Percentiles rank a stretch among this genome's conserved stretches.
Evolutionary conservation across 352 stramenopile genomes (phyloP).

Genomic region (Phytophthora fragariae): DNA sequence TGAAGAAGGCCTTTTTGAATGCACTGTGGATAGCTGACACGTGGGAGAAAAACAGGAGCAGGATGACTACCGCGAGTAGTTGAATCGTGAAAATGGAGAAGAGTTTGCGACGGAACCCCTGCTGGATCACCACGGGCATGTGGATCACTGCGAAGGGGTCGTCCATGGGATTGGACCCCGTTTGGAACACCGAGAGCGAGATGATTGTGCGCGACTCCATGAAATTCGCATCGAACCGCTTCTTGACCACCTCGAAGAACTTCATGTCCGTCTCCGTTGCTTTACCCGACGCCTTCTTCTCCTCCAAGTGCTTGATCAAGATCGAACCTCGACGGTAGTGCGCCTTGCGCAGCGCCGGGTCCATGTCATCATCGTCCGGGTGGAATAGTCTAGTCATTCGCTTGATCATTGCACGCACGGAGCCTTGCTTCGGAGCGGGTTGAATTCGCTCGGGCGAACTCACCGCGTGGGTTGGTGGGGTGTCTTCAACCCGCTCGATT

Average conservation of each 20-base stretch:
- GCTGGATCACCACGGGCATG: conserved; percentile 71
- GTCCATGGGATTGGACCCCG: conserved; percentile 70
- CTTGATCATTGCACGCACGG: conserved; percentile 38
- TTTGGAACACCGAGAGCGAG: conserved; percentile 81
- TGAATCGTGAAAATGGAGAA: conserved; percentile 81
- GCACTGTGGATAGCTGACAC: conserved; percentile 31
- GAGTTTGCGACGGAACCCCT: conserved; percentile 77
- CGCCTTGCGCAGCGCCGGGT: conserved; percentile 45
- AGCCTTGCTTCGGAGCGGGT: conserved; percentile 31
- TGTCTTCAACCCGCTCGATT: not conserved
- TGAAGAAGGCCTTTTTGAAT: conserved; percentile 46
- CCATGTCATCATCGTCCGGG: conserved; percentile 49
- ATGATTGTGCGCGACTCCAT: conserved; percentile 82
- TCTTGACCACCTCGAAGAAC: conserved; percentile 84
- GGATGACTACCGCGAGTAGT: conserved; percentile 54
- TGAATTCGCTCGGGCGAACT: conserved; percentile 14
- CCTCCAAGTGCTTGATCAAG: conserved; percentile 73
- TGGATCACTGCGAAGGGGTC: conserved; percentile 78
- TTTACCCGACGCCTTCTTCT: conserved; percentile 63
- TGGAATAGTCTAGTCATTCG: conserved; percentile 55
- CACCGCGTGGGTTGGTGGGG: conserved; percentile 12
- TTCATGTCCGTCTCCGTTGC: conserved; percentile 81
- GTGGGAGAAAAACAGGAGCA: conserved; percentile 56
- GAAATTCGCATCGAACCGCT: conserved; percentile 72
- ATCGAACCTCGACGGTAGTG: conserved; percentile 80